Evolutionary conservation across 768 basidiomycete genomes (phyloP).

Genomic region (Termitomyces sp.): DNA sequence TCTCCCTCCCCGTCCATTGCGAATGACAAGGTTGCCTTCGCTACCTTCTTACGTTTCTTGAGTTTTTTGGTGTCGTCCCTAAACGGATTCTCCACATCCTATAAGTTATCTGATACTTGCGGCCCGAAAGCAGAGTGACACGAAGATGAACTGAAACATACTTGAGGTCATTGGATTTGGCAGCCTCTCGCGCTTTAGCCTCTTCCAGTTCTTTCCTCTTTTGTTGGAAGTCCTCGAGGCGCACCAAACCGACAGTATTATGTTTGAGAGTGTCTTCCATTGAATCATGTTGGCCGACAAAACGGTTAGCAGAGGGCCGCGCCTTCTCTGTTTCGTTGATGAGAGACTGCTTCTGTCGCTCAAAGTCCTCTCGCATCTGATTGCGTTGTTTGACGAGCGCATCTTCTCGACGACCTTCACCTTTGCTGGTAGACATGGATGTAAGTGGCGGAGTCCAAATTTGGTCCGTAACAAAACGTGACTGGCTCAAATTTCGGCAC

Average conservation of each 20-base stretch:
- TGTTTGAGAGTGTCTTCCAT: slow-evolving; percentile 93
- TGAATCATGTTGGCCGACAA: slow-evolving; percentile 91
- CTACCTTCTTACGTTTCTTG: slow-evolving; percentile 91
- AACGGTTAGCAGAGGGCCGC: slow-evolving; percentile 81
- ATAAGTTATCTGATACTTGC: slow-evolving; percentile 53
- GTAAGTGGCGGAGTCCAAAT: slow-evolving; percentile 27
- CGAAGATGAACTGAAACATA: slow-evolving; percentile 45
- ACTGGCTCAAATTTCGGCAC: slow-evolving; percentile 8
- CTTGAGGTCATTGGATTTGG: slow-evolving; percentile 81
- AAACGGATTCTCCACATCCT: slow-evolving; percentile 78
- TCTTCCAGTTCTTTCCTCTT: slow-evolving; percentile 87
- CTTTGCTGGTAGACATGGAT: slow-evolving; percentile 70
- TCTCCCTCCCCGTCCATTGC: slow-evolving; percentile 80
- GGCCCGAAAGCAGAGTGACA: slow-evolving; percentile 10
- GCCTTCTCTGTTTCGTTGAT: slow-evolving; percentile 91
- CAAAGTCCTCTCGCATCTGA: slow-evolving; percentile 76
- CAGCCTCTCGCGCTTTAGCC: slow-evolving; percentile 85
- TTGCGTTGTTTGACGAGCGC: slow-evolving; percentile 80
- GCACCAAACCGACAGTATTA: slow-evolving; percentile 88
- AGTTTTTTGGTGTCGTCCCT: slow-evolving; percentile 81
- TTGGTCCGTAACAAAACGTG: slow-evolving; percentile 9
- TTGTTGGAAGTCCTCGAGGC: slow-evolving; percentile 90
- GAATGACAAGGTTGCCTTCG: slow-evolving; percentile 89
- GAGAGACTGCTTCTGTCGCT: slow-evolving; percentile 76
- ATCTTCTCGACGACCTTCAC: slow-evolving; percentile 84